These are phyloP conservation scores for Claviceps fusiformis DNA, from an alignment of 2,329 filamentous ascomycete genomes.

Conservation along the genomic window DNA sequence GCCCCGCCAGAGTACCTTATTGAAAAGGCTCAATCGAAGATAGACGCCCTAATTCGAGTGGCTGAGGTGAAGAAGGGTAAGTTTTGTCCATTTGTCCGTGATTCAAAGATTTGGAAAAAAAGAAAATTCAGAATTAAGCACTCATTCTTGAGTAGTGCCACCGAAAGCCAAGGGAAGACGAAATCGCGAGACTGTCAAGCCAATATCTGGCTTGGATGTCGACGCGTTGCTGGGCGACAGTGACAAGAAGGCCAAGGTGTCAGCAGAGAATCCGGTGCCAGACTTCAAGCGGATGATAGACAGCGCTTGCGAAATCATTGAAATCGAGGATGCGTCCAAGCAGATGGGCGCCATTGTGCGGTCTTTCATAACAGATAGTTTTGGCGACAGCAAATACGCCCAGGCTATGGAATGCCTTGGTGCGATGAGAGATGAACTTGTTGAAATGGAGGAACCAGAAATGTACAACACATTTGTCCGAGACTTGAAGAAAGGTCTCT, in stretches of 20 bases:
- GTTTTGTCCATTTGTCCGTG: neutral
- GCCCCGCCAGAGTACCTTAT: conserved; percentile 56
- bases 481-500: conserved; percentile 57
- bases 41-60: conserved; percentile 51
- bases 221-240: conserved; percentile 58
- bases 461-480: conserved; percentile 64
- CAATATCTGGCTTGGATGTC: conserved; percentile 80
- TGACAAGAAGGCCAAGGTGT: conserved; percentile 30
- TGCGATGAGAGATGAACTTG: conserved; percentile 65
- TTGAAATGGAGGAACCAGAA: conserved; percentile 59
- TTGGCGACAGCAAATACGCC: conserved; percentile 63
- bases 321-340: conserved; percentile 52
- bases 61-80: conserved; percentile 75
- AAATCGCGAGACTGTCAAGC: conserved; percentile 57
- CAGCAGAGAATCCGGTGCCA: conserved; percentile 64
- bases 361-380: conserved; percentile 54
- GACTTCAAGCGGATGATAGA: conserved; percentile 75
- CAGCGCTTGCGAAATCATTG: conserved; percentile 42
- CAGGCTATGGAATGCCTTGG: conserved; percentile 62
- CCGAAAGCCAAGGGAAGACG: conserved; percentile 65
- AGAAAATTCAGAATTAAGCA: neutral
- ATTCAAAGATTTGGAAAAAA: too few species aligned
- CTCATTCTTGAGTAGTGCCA: conserved; percentile 42
- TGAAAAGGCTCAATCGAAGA: conserved; percentile 36
- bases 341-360: conserved; percentile 65